A percentile compares a stretch with the other conserved stretches of the same genome.
These are phyloP conservation scores for Acanthamoeba castellanii DNA, from an alignment of 208 protist genomes.

Conservation along the genomic window DNA sequence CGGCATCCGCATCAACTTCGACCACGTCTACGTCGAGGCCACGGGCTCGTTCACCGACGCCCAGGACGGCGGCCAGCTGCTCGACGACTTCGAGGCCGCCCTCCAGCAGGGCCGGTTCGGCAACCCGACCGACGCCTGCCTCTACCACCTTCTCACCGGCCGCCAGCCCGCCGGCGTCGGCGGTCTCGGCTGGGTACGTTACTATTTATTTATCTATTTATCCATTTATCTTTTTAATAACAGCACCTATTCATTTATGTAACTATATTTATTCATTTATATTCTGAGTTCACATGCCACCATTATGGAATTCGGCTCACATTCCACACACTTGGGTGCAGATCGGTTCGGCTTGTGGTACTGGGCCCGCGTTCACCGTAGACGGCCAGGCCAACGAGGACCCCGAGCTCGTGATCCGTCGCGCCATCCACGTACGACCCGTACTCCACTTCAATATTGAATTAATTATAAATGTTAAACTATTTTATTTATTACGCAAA, in stretches of 20 bases:
- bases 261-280: too few relatives aligned
- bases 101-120: neutral
- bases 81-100: slow-evolving; percentile 1
- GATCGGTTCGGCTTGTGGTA: neutral
- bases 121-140: neutral
- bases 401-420: slow-evolving; percentile 26
- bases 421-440: slow-evolving; percentile 25
- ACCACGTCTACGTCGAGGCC: slow-evolving; percentile 37
- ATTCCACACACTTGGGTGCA: neutral
- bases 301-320: too few relatives aligned
- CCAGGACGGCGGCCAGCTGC: neutral
- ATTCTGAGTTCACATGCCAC: too few relatives aligned
- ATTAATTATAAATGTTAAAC: too few relatives aligned
- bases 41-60: slow-evolving; percentile 9
- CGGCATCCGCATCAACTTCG: neutral
- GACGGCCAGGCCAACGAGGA: slow-evolving; percentile 47
- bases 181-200: slow-evolving; percentile 29
- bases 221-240: neutral
- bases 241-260: too few relatives aligned
- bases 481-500: neutral
- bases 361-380: neutral
- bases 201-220: neutral
- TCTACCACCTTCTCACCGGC: slow-evolving; percentile 61
- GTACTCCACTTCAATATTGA: too few relatives aligned
- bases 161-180: slow-evolving; percentile 32